phyloP scores from a whole-genome alignment of 768 basidiomycete genomes.

The Naganishia randhawae region DNA sequence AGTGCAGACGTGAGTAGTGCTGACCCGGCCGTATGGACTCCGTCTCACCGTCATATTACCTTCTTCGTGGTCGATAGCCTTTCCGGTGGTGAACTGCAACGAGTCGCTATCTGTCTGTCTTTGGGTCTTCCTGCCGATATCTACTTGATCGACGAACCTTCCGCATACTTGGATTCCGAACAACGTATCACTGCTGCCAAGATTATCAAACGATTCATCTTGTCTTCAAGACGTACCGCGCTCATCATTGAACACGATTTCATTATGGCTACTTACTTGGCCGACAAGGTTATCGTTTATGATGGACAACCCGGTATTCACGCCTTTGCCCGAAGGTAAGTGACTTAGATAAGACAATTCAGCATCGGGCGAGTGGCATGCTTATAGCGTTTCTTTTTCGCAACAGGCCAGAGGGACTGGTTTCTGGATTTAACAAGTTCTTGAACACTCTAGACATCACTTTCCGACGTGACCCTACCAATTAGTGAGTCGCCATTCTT shows the following conservation, averaged over 20 bases:
- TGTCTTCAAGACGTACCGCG: conserved; percentile 94
- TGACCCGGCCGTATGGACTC: conserved; percentile 27
- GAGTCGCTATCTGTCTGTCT: conserved; percentile 91
- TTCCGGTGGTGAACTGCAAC: conserved; percentile 96
- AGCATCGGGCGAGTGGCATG: not conserved
- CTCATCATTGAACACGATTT: conserved; percentile 99
- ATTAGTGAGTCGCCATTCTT: conserved; percentile 38
- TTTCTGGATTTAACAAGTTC: conserved; percentile 98
- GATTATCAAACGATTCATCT: conserved; percentile 96
- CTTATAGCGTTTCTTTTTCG: conserved; percentile 9
- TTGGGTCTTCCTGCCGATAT: conserved; percentile 70
- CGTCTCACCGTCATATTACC: not conserved
- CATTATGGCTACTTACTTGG: conserved; percentile 99
- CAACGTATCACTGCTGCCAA: conserved; percentile 98
- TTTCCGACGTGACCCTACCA: conserved; percentile 92
- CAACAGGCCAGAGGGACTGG: conserved; percentile 78
- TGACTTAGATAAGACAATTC: conserved; percentile 27
- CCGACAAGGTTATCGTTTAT: conserved; percentile 65
- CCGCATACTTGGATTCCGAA: conserved; percentile 78
- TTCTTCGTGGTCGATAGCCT: conserved; percentile 48
- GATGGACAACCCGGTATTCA: conserved; percentile 67
- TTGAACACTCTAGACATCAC: conserved; percentile 89
- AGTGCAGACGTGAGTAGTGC: conserved; percentile 65
- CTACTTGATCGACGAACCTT: conserved; percentile 92
- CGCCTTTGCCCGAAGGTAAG: conserved; percentile 87